Evolutionary conservation across 2,329 filamentous ascomycete species (phyloP).

Genomic region (Hymenotorrendiella dingleyae): DNA sequence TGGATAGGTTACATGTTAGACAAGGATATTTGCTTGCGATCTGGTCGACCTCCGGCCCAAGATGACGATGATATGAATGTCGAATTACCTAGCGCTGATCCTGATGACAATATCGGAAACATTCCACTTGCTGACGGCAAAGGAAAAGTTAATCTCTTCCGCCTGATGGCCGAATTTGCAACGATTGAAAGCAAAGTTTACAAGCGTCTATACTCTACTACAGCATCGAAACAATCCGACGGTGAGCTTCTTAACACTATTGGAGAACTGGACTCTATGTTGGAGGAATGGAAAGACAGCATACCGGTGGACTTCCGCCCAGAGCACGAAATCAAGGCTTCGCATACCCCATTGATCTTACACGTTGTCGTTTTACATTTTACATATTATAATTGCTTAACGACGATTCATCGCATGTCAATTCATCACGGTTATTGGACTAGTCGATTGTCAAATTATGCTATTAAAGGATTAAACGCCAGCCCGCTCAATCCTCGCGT

Average conservation of each 20-base stretch:
- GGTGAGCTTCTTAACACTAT: slow-evolving; percentile 94
- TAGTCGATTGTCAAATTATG: slow-evolving; percentile 86
- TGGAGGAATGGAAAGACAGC: slow-evolving; percentile 94
- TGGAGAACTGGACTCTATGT: slow-evolving; percentile 80
- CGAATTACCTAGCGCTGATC: slow-evolving; percentile 85
- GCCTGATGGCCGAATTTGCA: slow-evolving; percentile 85
- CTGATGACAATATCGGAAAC: slow-evolving; percentile 87
- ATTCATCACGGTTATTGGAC: slow-evolving; percentile 99
- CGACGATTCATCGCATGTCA: slow-evolving; percentile 97
- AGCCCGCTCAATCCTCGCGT: slow-evolving; percentile 87
- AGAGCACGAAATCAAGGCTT: slow-evolving; percentile 90
- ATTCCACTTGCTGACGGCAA: slow-evolving; percentile 85
- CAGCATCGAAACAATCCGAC: slow-evolving; percentile 84
- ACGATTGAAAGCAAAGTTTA: slow-evolving; percentile 93
- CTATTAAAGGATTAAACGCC: slow-evolving; percentile 88
- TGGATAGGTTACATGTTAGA: slow-evolving; percentile 73
- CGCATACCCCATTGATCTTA: slow-evolving; percentile 86
- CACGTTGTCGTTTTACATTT: slow-evolving; percentile 94
- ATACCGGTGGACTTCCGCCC: slow-evolving; percentile 97
- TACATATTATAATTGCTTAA: slow-evolving; percentile 95
- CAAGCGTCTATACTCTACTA: slow-evolving; percentile 85
- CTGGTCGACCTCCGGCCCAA: slow-evolving; percentile 65
- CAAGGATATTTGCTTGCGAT: slow-evolving; percentile 67
- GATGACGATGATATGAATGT: slow-evolving; percentile 91
- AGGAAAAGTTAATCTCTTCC: slow-evolving; percentile 90